phyloP scores from a whole-genome alignment of 2,329 filamentous ascomycete genomes.

The Trichoderma sp. region DNA sequence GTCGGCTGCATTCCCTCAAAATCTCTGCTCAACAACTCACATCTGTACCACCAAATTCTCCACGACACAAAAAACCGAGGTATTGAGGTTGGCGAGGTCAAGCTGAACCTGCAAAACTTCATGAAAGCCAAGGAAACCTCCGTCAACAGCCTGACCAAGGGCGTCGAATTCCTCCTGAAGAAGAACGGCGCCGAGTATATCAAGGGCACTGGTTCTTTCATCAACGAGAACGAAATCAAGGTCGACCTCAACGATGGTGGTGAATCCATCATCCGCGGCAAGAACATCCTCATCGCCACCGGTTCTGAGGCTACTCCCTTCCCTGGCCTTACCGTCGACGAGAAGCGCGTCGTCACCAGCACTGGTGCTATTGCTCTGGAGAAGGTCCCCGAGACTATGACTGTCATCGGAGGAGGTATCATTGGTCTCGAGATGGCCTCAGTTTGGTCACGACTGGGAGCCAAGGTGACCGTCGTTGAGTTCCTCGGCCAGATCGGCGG shows the following conservation, averaged over 20 bases:
- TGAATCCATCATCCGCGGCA: constrained; percentile 81
- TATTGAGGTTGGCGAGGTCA: constrained; percentile 96
- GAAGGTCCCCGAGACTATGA: constrained; percentile 92
- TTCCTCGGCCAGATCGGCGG: constrained; percentile 96
- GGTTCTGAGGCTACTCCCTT: constrained; percentile 95
- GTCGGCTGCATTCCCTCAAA: constrained; percentile 99
- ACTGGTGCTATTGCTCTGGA: constrained; percentile 89
- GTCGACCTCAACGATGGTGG: constrained; percentile 89
- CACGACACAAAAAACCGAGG: constrained; percentile 97
- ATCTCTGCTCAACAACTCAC: constrained; percentile 98
- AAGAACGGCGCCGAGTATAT: constrained; percentile 99
- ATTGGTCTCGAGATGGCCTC: constrained; percentile 98
- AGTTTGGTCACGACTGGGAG: constrained; percentile 91
- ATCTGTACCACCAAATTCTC: constrained; percentile 94
- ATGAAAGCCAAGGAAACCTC: constrained; percentile 99
- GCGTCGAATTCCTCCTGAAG: constrained; percentile 97
- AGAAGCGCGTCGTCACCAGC: constrained; percentile 96
- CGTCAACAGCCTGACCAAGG: constrained; percentile 87
- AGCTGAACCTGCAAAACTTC: constrained; percentile 91
- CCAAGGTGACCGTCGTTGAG: constrained; percentile 96
- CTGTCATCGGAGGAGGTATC: constrained; percentile 97
- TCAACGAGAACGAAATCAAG: constrained; percentile 87
- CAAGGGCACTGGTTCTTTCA: constrained; percentile 87
- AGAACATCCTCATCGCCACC: constrained; percentile 98
- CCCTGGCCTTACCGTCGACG: constrained; percentile 91